A percentile compares a stretch with the other conserved stretches of the same genome.
Evolutionary conservation across 148 eudicot species (phyloP).

Genomic region (Arbutus unedo): DNA sequence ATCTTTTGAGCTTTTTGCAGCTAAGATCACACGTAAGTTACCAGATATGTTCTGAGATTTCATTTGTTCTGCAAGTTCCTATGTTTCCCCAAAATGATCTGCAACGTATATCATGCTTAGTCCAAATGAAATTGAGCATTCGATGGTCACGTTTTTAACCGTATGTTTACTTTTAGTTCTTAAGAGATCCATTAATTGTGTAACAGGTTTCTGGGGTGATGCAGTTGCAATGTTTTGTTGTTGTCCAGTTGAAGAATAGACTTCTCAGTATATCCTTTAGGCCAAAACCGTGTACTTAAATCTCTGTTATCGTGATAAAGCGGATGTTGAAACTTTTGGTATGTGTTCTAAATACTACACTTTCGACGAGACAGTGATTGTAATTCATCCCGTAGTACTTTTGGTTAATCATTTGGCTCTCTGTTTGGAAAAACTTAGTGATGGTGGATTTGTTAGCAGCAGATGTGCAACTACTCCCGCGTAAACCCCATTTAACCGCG

Average conservation of each 20-base stretch:
- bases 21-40: slow-evolving; percentile 17
- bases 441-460: not conserved
- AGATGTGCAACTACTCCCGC: not conserved
- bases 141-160: not conserved
- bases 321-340: slow-evolving; percentile 1
- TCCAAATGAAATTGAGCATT: not conserved
- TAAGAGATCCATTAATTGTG: not conserved
- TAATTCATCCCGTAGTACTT: not conserved
- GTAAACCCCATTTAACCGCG: not conserved
- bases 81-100: not conserved
- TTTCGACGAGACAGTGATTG: slow-evolving; percentile 4
- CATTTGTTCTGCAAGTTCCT: not conserved
- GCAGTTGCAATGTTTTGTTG: not conserved
- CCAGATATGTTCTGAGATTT: not conserved
- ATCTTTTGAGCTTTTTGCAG: slow-evolving; percentile 18
- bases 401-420: slow-evolving; percentile 11
- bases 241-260: not conserved
- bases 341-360: not conserved
- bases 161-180: not conserved
- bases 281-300: not conserved
- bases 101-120: not conserved
- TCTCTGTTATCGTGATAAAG: not conserved
- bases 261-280: not conserved
- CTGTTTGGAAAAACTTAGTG: not conserved
- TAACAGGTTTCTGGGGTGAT: slow-evolving; percentile 5